Evolutionary conservation across 2,329 filamentous ascomycete species (phyloP).

Genomic region (Neurospora crassa): DNA sequence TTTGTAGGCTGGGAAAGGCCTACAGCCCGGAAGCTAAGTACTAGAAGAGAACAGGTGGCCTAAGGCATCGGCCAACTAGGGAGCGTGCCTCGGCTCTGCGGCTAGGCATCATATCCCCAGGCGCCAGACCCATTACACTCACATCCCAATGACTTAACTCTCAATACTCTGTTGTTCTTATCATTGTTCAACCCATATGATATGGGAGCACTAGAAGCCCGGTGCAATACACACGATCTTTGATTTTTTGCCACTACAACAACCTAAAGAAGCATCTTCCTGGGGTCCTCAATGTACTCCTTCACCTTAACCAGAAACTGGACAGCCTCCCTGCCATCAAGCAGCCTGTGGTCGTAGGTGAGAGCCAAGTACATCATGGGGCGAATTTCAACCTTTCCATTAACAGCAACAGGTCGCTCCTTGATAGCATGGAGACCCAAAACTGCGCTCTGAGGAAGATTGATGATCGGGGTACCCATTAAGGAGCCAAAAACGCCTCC

Average conservation of each 20-base stretch:
- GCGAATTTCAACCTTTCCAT: conserved; percentile 89
- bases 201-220: neutral
- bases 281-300: conserved; percentile 93
- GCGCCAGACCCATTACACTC: no score
- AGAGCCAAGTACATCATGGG: conserved; percentile 99
- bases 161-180: conserved; percentile 1
- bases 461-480: conserved; percentile 98
- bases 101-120: no score
- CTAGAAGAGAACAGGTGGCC: no score
- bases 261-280: conserved; percentile 69
- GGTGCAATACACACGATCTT: conserved; percentile 2
- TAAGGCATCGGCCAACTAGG: no score
- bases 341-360: conserved; percentile 92
- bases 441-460: conserved; percentile 86
- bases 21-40: no score
- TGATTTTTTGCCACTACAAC: neutral
- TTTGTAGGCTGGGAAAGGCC: no score
- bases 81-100: no score
- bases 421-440: conserved; percentile 95
- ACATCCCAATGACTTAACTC: neutral
- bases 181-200: neutral
- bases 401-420: conserved; percentile 78
- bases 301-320: conserved; percentile 96
- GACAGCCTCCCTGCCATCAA: conserved; percentile 91
- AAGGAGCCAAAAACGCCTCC: conserved; percentile 94